Conservation (phyloP, 2,329 filamentous ascomycete genomes). For the Ophiosphaerella korrae region DNA sequence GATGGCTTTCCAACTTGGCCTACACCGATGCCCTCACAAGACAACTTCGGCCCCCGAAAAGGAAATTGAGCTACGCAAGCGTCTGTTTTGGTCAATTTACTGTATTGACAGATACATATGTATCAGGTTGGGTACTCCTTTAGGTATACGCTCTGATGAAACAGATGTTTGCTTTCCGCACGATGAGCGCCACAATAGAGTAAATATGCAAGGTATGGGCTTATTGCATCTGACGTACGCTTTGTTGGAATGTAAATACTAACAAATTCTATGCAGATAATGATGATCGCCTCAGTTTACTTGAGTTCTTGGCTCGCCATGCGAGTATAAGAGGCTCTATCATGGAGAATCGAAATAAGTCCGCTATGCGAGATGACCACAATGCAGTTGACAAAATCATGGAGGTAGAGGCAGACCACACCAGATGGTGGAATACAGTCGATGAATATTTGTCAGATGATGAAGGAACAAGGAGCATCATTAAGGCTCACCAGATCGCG, state of each 20-base stretch:
- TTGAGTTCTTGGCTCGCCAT: slow-evolving; percentile 30
- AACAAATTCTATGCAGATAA: slow-evolving; percentile 2
- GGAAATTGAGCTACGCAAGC: slow-evolving; percentile 27
- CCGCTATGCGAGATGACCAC: slow-evolving; percentile 7
- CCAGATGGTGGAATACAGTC: slow-evolving; percentile 33
- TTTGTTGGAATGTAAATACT: not conserved
- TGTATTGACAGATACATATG: slow-evolving; percentile 33
- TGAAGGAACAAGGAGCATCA: slow-evolving; percentile 15
- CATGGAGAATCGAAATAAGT: slow-evolving; percentile 24
- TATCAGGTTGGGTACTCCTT: slow-evolving; percentile 28
- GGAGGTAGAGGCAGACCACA: slow-evolving; percentile 27
- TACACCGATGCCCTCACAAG: slow-evolving; percentile 22
- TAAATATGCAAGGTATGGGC: slow-evolving; percentile 4
- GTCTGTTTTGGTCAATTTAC: slow-evolving; percentile 30
- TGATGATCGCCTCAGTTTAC: slow-evolving; percentile 23
- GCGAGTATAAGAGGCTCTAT: slow-evolving; percentile 29
- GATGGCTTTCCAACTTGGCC: slow-evolving; percentile 24
- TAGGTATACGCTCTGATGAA: slow-evolving; percentile 26
- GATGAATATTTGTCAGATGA: slow-evolving; percentile 29
- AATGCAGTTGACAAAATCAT: slow-evolving; percentile 17
- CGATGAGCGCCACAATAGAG: slow-evolving; percentile 15
- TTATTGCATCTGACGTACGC: no score
- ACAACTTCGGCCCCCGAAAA: slow-evolving; percentile 5
- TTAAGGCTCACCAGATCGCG: slow-evolving; percentile 28
- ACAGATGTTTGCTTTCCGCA: slow-evolving; percentile 30